Evolutionary conservation across 2,329 filamentous ascomycete species (phyloP), one percentile per base, ranked within the genome.

Genomic region (Botrytis deweyae): DNA sequence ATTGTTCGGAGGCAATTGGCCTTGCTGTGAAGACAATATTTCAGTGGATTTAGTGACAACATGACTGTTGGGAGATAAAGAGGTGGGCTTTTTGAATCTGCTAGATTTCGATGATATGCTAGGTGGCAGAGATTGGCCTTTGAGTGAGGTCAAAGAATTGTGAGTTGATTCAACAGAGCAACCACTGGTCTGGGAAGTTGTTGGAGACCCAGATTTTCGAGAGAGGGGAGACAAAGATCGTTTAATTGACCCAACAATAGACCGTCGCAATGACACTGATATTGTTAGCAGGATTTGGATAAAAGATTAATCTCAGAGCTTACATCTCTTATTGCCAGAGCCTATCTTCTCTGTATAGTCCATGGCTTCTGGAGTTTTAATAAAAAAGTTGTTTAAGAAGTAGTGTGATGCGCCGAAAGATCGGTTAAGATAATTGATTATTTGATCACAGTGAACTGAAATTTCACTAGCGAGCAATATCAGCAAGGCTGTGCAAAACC

Each of bases 231-330:
- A 61, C n/a, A 68, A 42, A 46, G 71, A 72, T 68, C 62, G 38
- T 58, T 67, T 55, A 7, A 72, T 63, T n/a, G 71, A 72, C 20
- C 63, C 71, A 49, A 68, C 65, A 62, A 72, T 72, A 33, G 71
- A 72, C 40, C 71, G 42, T 36, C 62, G 40, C 49, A 67, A 59
- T 25, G 63, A 72, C 36, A 68, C 71, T 72, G 38, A 25, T 55
- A 68, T 68, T 29, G 18, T 72, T 38, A 72, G 40, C 33, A 40
- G 4, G 44, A 14, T 10, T 67, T 49, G 2, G 4, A 38, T 25
- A 58, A 16, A 18, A 33, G 1, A n/a, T 14, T 22, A 2, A 18
- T 14, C n/a, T 36, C 9, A 58, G 18, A 16, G 8, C 52, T 58
- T 20, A 72, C 71, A 36, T 49, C 44, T 72, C n/a, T 72, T 68